Conservation (phyloP, 495 filamentous ascomycete species). For the Xylaria longipes region DNA sequence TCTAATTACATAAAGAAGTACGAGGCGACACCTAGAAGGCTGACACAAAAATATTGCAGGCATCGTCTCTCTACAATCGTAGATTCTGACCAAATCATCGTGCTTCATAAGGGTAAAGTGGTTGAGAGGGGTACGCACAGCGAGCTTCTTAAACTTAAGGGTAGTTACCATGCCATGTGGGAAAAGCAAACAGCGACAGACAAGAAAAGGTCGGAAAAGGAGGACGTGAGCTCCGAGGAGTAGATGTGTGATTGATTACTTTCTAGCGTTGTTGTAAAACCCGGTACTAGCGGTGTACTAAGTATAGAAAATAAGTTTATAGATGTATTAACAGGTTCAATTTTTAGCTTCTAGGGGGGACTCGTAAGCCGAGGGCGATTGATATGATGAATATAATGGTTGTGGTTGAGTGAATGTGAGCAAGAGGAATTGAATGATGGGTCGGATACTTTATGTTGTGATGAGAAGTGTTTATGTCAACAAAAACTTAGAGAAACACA, state of each 20-base stretch:
- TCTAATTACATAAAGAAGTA: background rate
- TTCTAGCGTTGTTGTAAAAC: background rate
- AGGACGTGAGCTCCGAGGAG: slow-evolving; percentile 51
- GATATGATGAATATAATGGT: too few species aligned
- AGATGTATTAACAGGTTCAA: slow-evolving; percentile 10
- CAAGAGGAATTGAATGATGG: too few species aligned
- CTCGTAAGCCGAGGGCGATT: too few species aligned
- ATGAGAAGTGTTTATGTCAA: too few species aligned
- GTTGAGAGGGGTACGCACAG: slow-evolving; percentile 76
- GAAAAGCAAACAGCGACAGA: slow-evolving; percentile 80
- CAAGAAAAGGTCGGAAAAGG: slow-evolving; percentile 68
- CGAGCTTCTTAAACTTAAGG: slow-evolving; percentile 69
- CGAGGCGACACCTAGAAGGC: background rate
- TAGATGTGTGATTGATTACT: slow-evolving; percentile 31
- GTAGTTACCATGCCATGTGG: slow-evolving; percentile 83
- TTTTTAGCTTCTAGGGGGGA: background rate
- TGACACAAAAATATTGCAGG: slow-evolving; percentile 28
- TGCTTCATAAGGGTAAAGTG: slow-evolving; percentile 77
- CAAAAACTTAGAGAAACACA: too few species aligned
- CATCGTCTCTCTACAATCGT: slow-evolving; percentile 85
- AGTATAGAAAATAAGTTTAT: background rate
- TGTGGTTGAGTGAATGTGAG: too few species aligned
- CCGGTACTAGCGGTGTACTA: background rate
- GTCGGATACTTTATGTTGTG: too few species aligned
- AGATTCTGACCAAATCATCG: slow-evolving; percentile 80